Base-by-base conservation (phyloP, 2,329 filamentous ascomycete species). In the Xylaria digitata region DNA sequence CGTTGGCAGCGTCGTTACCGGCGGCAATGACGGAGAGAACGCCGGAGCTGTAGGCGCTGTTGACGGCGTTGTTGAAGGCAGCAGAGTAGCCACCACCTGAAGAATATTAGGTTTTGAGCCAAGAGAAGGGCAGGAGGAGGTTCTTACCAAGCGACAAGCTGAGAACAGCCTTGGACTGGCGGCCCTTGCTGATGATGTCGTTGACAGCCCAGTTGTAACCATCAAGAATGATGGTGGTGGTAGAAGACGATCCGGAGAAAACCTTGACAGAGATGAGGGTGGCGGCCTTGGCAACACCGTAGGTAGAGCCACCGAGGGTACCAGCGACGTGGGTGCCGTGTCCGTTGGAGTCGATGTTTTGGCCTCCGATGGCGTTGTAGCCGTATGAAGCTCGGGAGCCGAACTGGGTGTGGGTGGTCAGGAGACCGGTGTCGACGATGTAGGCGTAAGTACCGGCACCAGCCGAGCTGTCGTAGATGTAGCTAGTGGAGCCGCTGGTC, bases 21-120 rank as follows among this genome's bases (percentile, higher is more conserved):
- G 86, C 86, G 6, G 86, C 85, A 0, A 86, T 84, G 37, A 85
- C 82, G 1, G 83, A 82, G n/a, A 86, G 80, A 40, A 89, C 75
- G 37, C 86, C 86, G 0, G 75, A 71, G 30, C 69, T 71, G 73
- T 81, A 83, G 30, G 84, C 84, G 32, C 75, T 76, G 45, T 83
- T 78, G 45, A 88, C 80, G 53, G 84, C 84, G 42, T 71, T 75
- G 80, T 87, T 87, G 73, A 87, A 79, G 34, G 85, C 80, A 6
- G 76, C 64, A 0, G 83, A 84, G 67, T 74, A 78, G 34, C 73
- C 65, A 6, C 84, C 84, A 13, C 85, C 75, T 69, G 52, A 6
- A 26, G 2, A 49, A 48, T n/a, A 37, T 59, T 60, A 65, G 61
- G 4, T 6, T 23, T 30, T 42, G 65, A 21, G n/a, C n/a, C 15